Percentiles rank a stretch among this genome's conserved stretches.
Evolutionary conservation across 2,329 filamentous ascomycete genomes (phyloP).

Genomic region (Knoxdaviesia proteae): DNA sequence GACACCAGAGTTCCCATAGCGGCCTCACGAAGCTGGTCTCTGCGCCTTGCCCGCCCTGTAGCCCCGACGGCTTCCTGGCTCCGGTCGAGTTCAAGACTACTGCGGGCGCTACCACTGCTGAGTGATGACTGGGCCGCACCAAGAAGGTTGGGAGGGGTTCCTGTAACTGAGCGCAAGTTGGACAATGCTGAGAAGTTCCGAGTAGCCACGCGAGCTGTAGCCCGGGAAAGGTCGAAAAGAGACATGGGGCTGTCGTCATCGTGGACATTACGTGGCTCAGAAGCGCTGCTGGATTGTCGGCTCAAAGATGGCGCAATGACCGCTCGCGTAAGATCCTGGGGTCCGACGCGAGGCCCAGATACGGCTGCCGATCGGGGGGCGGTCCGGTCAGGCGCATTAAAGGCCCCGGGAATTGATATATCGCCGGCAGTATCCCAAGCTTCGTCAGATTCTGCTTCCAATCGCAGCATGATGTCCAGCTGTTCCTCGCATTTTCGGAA

Average conservation of each 20-base stretch:
- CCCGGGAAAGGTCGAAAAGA: slow-evolving; percentile 41
- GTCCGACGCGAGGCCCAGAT: no score
- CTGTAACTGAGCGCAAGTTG: slow-evolving; percentile 13
- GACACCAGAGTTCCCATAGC: slow-evolving; percentile 47
- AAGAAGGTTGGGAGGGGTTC: no score
- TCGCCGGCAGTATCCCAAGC: slow-evolving; percentile 50
- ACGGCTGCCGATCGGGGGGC: no score
- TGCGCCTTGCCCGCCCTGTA: slow-evolving; percentile 27
- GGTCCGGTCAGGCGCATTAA: slow-evolving; percentile 13
- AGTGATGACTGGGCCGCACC: no score
- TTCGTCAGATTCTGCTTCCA: slow-evolving; percentile 47
- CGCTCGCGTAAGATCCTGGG: not conserved
- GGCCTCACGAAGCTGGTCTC: slow-evolving; percentile 48
- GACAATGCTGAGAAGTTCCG: slow-evolving; percentile 35
- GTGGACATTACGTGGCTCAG: slow-evolving; percentile 3
- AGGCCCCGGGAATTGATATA: slow-evolving; percentile 33
- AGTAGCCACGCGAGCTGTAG: slow-evolving; percentile 37
- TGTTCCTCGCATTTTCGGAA: slow-evolving; percentile 66
- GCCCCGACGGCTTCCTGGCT: slow-evolving; percentile 1
- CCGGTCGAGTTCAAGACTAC: no score
- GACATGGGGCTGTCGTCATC: slow-evolving; percentile 41
- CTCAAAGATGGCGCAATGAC: no score
- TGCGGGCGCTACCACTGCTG: no score
- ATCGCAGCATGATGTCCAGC: slow-evolving; percentile 41
- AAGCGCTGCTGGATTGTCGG: no score